These are phyloP conservation scores for Inonotus obliquus DNA, from an alignment of 1,284 basidiomycete genomes.

Conservation along the genomic window DNA sequence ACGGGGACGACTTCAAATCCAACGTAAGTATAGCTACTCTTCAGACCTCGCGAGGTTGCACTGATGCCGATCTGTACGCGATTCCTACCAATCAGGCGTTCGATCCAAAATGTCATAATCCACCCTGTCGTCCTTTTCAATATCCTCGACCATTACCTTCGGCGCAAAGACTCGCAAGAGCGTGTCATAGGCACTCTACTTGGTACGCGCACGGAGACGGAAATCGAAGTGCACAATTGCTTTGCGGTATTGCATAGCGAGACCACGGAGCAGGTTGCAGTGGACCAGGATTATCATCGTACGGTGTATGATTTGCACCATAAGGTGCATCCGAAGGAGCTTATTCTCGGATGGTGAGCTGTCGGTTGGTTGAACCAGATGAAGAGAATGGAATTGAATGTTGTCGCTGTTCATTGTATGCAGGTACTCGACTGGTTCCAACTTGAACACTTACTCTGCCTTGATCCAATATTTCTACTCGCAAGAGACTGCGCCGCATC, in stretches of 20 bases:
- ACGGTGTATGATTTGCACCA: constrained; percentile 90
- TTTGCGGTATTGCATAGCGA: constrained; percentile 93
- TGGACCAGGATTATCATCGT: constrained; percentile 95
- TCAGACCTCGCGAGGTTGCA: background rate
- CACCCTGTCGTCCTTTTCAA: constrained; percentile 94
- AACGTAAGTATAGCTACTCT: constrained; percentile 26
- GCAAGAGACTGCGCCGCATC: constrained; percentile 84
- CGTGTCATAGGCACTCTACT: constrained; percentile 96
- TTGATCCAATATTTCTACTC: constrained; percentile 99
- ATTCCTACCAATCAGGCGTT: constrained; percentile 39
- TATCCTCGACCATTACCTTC: constrained; percentile 96
- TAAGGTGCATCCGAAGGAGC: constrained; percentile 80
- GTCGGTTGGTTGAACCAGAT: background rate
- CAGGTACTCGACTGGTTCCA: constrained; percentile 88
- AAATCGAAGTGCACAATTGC: constrained; percentile 71
- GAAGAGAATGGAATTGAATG: background rate
- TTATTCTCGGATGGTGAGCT: constrained; percentile 85
- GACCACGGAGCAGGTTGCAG: constrained; percentile 86
- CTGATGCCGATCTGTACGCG: too few species aligned
- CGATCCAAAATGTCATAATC: constrained; percentile 73
- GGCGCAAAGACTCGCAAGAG: constrained; percentile 76
- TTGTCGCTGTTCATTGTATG: constrained; percentile 14
- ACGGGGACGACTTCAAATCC: constrained; percentile 31
- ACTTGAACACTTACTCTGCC: constrained; percentile 93
- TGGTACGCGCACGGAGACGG: constrained; percentile 74